Percentiles rank a stretch among this genome's conserved stretches.
phyloP scores from a whole-genome alignment of 345 rosid genomes.

The Citrus unshiu region DNA sequence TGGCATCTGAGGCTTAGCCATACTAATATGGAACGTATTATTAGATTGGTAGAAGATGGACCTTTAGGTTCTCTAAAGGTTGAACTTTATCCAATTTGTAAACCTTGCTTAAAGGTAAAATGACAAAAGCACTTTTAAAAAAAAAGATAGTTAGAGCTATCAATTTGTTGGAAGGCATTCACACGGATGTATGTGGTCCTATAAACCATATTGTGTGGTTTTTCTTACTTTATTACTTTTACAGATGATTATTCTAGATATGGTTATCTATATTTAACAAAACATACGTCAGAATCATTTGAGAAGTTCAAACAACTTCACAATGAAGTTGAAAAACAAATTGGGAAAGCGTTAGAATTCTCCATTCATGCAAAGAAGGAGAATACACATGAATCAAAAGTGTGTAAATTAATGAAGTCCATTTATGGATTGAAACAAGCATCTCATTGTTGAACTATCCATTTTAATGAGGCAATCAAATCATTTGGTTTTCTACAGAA shows the following conservation, averaged over 20 bases:
- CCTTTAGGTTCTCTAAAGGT: too few species aligned
- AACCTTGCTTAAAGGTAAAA: not conserved
- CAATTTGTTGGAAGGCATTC: not conserved
- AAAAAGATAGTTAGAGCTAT: too few species aligned
- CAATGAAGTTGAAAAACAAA: too few species aligned
- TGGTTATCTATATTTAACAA: too few species aligned
- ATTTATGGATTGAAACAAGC: too few species aligned
- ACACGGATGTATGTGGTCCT: not conserved
- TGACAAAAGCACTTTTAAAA: too few species aligned
- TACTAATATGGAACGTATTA: too few species aligned
- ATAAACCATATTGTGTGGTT: not conserved
- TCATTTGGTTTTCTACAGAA: too few species aligned
- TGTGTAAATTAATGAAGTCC: too few species aligned
- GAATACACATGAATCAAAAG: not conserved
- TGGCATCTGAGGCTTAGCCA: not conserved
- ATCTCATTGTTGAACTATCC: too few species aligned
- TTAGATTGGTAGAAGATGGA: not conserved
- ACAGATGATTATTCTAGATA: not conserved
- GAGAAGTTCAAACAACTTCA: too few species aligned
- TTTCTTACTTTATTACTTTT: not conserved
- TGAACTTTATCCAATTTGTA: not conserved
- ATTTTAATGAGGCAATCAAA: too few species aligned
- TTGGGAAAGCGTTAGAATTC: not conserved
- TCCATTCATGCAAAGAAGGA: not conserved
- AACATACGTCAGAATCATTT: not conserved